Base-by-base conservation (phyloP, 1,139 yeast species). In the Chernovozyma sophiae-reginae region DNA sequence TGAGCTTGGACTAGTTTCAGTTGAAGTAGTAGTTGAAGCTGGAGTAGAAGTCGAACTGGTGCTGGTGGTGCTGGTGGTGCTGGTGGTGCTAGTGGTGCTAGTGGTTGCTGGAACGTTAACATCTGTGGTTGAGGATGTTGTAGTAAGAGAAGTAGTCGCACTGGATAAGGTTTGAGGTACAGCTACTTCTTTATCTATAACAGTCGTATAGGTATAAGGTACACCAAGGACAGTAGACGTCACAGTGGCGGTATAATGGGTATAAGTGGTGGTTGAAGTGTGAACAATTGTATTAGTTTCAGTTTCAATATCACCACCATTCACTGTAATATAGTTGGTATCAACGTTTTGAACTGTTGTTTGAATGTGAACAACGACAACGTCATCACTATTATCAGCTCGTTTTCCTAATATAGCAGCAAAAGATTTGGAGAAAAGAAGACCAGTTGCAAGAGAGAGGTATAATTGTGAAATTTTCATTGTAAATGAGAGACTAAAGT, bases 231-330 rank as follows among this genome's bases (percentile, higher is more conserved):
- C 62, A 12, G 74, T 68, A 3, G 66, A 59, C 6, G 74, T 69
- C 31, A 64, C 69, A 6, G 76, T 70, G 12, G 74, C 73, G 27
- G 75, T 70, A 48, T 68, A 70, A 32, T 59, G 55, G 19, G 75
- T 70, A 32, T 61, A 58, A 14, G 75, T 70, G 26, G 58, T 50
- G 16, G 69, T 63, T 19, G 58, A 53, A 30, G 72, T 61, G 34
- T 57, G 53, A 23, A 62, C 52, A 15, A 52, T 40, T 28, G 51
- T 41, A 40, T 64, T 57, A 16, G 72, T 65, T 25, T 44, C 37
- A 16, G 72, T 65, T 3, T 52, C 40, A 25, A 59, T 55, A 17
- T 55, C 44, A 11, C 29, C 29, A 16, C 66, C 71, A 39, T 58
- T 46, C 8, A 67, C 69, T 16, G 62, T 54, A 30, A 60, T 55